These are phyloP conservation scores for Venturia pyrina DNA, from an alignment of 2,329 filamentous ascomycete species.

Conservation along the genomic window DNA sequence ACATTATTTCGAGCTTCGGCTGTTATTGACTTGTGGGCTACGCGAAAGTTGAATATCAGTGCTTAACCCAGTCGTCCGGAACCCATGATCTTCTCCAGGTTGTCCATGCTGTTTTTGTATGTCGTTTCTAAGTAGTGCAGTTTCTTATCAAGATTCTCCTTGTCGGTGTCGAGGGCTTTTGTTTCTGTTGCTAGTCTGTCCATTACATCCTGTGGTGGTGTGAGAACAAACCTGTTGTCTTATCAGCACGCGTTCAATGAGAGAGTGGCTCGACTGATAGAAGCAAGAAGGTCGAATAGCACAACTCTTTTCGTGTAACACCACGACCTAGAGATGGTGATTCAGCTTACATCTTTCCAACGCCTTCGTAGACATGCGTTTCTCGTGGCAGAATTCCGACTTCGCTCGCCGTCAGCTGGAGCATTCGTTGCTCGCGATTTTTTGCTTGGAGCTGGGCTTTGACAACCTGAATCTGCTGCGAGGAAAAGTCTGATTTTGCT, in stretches of 20 bases:
- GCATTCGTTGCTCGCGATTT: conserved; percentile 78
- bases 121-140: conserved; percentile 91
- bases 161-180: conserved; percentile 64
- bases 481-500: conserved; percentile 73
- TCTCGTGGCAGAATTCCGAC: conserved; percentile 63
- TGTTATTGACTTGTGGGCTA: background rate
- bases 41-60: background rate
- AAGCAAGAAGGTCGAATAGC: background rate
- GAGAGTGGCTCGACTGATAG: background rate
- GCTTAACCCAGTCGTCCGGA: background rate
- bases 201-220: conserved; percentile 62
- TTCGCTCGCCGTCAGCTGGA: conserved; percentile 79
- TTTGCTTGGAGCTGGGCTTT: conserved; percentile 76
- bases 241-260: background rate
- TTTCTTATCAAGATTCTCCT: conserved; percentile 75
- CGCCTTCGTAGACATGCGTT: conserved; percentile 83
- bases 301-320: background rate
- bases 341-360: conserved; percentile 79
- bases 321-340: background rate
- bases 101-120: conserved; percentile 83
- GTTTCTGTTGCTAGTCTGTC: conserved; percentile 67
- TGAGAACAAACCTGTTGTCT: conserved; percentile 67
- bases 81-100: conserved; percentile 75
- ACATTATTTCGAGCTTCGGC: background rate
- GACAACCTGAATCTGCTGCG: conserved; percentile 84